These are phyloP conservation scores for Xylariomycetidae sp. DNA, from an alignment of 2,329 filamentous ascomycete genomes.

Conservation along the genomic window DNA sequence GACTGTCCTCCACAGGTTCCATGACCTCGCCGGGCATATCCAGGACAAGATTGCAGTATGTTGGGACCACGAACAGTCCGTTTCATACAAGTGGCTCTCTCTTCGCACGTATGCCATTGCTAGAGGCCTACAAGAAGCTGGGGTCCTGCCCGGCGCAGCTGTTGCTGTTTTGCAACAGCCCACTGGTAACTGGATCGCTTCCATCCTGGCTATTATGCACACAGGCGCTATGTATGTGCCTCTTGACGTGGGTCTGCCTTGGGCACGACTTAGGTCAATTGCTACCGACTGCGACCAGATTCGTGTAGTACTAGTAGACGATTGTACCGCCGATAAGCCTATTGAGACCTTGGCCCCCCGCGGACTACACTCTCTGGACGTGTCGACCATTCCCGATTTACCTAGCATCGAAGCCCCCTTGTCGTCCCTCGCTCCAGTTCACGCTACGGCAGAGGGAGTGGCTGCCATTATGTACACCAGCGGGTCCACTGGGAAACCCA, in stretches of 20 bases:
- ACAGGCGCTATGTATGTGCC: conserved; percentile 34
- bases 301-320: no score
- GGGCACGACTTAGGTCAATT: no score
- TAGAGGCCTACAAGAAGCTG: conserved; percentile 15
- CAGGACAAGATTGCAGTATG: conserved; percentile 6
- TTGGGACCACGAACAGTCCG: conserved; percentile 4
- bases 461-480: conserved; percentile 20
- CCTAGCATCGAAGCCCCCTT: no score
- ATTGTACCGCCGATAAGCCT: no score
- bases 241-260: conserved; percentile 36
- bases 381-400: no score
- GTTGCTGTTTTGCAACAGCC: conserved; percentile 37
- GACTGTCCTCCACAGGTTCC: conserved; percentile 12
- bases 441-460: conserved; percentile 10
- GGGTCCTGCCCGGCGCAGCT: conserved; percentile 9
- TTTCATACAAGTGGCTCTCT: conserved; percentile 30
- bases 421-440: no score
- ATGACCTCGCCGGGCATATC: conserved; percentile 5
- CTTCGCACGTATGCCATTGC: conserved; percentile 27
- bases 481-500: conserved; percentile 23
- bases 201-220: conserved; percentile 34
- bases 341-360: no score
- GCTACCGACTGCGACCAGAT: no score
- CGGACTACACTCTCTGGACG: no score
- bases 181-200: conserved; percentile 27